phyloP scores from a whole-genome alignment of 1,284 basidiomycete genomes.

The Malassezia nana region DNA sequence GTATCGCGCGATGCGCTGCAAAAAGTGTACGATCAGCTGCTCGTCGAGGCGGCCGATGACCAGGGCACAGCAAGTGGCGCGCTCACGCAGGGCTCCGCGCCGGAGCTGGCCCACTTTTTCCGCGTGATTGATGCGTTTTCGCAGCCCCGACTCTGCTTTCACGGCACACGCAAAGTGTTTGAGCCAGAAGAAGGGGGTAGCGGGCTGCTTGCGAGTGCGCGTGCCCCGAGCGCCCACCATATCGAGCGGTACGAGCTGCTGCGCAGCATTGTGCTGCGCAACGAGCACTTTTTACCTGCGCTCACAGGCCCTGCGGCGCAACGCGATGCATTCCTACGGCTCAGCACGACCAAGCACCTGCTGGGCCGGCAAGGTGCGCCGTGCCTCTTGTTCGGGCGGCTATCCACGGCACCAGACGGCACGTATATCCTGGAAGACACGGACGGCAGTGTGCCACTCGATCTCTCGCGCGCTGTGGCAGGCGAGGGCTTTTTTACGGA shows the following conservation, averaged over 20 bases:
- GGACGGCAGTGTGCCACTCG: constrained; percentile 79
- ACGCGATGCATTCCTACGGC: constrained; percentile 50
- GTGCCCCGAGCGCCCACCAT: constrained; percentile 24
- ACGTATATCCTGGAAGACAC: constrained; percentile 82
- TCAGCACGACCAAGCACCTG: constrained; percentile 91
- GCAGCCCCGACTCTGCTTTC: constrained; percentile 87
- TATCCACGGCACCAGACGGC: constrained; percentile 78
- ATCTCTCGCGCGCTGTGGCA: constrained; percentile 71
- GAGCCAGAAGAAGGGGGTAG: constrained; percentile 53
- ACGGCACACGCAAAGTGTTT: constrained; percentile 69
- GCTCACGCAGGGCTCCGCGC: constrained; percentile 52
- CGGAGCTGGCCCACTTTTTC: constrained; percentile 76
- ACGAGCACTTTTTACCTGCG: constrained; percentile 45
- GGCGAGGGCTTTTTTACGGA: constrained; percentile 95
- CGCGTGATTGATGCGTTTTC: constrained; percentile 80
- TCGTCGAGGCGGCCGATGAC: constrained; percentile 29
- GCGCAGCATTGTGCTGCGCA: constrained; percentile 34
- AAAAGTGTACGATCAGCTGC: constrained; percentile 37
- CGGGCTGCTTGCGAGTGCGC: constrained; percentile 23
- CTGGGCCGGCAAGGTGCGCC: constrained; percentile 79
- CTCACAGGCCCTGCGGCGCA: constrained; percentile 20
- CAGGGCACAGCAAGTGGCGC: background rate
- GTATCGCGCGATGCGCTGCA: constrained; percentile 36
- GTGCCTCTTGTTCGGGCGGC: constrained; percentile 88
- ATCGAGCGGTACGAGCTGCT: constrained; percentile 35